Conservation (phyloP, 805 yeast species). For the Candida dendrica region DNA sequence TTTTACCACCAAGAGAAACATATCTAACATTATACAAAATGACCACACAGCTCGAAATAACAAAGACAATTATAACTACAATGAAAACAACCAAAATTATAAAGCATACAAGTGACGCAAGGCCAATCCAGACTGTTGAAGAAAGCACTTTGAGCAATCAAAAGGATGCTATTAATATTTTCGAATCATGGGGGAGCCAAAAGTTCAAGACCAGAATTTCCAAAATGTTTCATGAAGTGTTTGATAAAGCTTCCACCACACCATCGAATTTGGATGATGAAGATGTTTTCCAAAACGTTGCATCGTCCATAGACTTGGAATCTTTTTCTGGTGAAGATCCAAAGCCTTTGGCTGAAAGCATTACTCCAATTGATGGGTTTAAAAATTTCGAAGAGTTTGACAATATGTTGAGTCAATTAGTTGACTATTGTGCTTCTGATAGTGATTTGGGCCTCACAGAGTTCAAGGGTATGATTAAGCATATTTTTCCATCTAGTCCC, state of each 20-base stretch:
- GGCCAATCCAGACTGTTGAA: conserved; percentile 4
- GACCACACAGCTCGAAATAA: conserved; percentile 2
- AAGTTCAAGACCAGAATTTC: not conserved
- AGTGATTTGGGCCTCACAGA: conserved; percentile 13
- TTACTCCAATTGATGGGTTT: conserved; percentile 19
- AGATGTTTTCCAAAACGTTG: conserved; percentile 12
- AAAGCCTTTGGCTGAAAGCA: conserved; percentile 13
- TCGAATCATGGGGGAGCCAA: not conserved
- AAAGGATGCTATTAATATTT: not conserved
- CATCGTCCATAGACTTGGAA: conserved; percentile 5
- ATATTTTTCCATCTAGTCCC: not conserved
- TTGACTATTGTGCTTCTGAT: conserved; percentile 18
- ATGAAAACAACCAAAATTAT: not conserved
- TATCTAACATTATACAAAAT: not conserved
- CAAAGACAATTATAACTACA: conserved; percentile 6
- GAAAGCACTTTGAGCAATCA: not conserved
- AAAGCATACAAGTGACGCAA: conserved; percentile 2
- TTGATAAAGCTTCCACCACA: conserved; percentile 3
- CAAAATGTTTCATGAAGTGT: not conserved
- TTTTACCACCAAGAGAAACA: not conserved
- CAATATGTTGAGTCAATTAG: conserved; percentile 30
- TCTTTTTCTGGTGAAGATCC: conserved; percentile 2
- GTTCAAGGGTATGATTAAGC: not conserved
- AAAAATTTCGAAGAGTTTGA: conserved; percentile 28
- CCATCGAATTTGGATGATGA: not conserved